Percentiles rank a stretch among this genome's conserved stretches.
Evolutionary conservation across 305 asterid genomes (phyloP).

Genomic region (Withania somnifera): DNA sequence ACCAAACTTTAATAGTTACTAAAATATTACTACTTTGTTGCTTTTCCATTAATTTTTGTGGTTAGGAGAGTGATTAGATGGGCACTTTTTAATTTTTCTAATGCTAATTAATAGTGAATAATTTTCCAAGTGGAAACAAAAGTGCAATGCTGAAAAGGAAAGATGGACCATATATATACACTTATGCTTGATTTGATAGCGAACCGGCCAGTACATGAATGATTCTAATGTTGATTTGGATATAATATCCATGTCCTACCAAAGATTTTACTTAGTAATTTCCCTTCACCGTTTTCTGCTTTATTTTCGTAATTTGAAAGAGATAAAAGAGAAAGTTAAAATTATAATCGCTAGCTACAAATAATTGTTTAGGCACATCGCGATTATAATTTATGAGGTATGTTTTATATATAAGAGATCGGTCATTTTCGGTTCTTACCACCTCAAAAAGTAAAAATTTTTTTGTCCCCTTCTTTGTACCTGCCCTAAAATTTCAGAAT

Average conservation of each 20-base stretch:
- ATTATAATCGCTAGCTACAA: too few species aligned
- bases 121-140: slow-evolving; percentile 10
- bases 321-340: too few species aligned
- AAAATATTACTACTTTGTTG: not conserved
- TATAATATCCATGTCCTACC: not conserved
- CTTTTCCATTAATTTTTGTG: not conserved
- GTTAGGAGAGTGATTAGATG: not conserved
- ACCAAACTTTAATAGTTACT: not conserved
- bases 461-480: too few species aligned
- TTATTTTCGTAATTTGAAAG: too few species aligned
- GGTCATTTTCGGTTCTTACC: too few species aligned
- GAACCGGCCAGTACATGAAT: not conserved
- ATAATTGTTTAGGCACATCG: too few species aligned
- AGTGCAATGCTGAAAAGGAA: slow-evolving; percentile 17
- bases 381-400: too few species aligned
- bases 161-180: not conserved
- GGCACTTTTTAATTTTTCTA: not conserved
- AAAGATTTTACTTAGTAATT: not conserved
- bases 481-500: too few species aligned
- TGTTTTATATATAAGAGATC: too few species aligned
- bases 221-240: not conserved
- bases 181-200: not conserved
- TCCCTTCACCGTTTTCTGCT: too few species aligned
- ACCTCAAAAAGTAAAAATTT: too few species aligned
- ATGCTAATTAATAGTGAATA: not conserved